Evolutionary conservation across 1,284 basidiomycete genomes (phyloP).

Genomic region (Butyriboletus appendiculatus): DNA sequence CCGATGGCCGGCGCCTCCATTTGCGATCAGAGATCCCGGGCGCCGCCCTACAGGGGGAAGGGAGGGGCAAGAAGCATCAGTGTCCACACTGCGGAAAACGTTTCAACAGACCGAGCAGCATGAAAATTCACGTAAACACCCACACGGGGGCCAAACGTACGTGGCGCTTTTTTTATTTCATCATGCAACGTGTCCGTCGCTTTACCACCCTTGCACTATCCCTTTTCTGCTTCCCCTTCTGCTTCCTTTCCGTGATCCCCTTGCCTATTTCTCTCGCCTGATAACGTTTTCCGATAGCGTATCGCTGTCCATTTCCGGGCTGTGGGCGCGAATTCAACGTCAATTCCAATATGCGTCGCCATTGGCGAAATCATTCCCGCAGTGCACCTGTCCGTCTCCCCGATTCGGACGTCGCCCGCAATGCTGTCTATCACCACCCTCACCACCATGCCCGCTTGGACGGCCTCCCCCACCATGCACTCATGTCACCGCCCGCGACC

Average conservation of each 20-base stretch:
- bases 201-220: constrained; percentile 12
- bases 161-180: constrained; percentile 34
- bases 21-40: constrained; percentile 31
- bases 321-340: constrained; percentile 78
- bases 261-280: neutral
- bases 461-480: constrained; percentile 16
- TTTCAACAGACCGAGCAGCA: constrained; percentile 77
- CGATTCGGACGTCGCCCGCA: constrained; percentile 17
- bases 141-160: constrained; percentile 77
- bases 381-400: constrained; percentile 24
- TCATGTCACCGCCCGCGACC: constrained; percentile 33
- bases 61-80: constrained; percentile 53
- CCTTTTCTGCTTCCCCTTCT: constrained; percentile 1
- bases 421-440: neutral
- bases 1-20: constrained; percentile 33
- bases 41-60: constrained; percentile 31
- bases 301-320: constrained; percentile 69
- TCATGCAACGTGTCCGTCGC: constrained; percentile 27
- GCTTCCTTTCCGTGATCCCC: neutral
- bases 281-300: constrained; percentile 48
- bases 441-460: constrained; percentile 18
- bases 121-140: constrained; percentile 74
- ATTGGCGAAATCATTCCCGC: constrained; percentile 63
- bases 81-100: constrained; percentile 68
- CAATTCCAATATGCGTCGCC: constrained; percentile 79